Evolutionary conservation across 805 yeast species (phyloP).

Genomic region (Wickerhamiella kurtzmanii): DNA sequence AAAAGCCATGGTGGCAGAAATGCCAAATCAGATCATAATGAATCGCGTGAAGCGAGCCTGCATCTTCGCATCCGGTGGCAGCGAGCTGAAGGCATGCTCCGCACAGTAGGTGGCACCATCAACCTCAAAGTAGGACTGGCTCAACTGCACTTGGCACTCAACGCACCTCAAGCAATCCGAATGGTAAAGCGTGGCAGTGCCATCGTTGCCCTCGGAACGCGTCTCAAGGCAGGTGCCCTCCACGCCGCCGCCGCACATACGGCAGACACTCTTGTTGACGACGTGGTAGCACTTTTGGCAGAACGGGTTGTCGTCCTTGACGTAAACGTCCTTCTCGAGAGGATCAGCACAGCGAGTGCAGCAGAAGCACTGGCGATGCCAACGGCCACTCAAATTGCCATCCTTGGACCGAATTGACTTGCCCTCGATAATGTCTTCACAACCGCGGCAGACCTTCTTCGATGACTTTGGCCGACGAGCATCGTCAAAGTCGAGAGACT

Average conservation of each 20-base stretch:
- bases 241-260: constrained; percentile 56
- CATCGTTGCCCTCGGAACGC: constrained; percentile 22
- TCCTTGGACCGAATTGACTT: constrained; percentile 76
- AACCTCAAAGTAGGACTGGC: constrained; percentile 24
- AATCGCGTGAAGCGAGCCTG: constrained; percentile 24
- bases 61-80: constrained; percentile 13
- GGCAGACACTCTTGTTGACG: constrained; percentile 63
- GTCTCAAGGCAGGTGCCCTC: constrained; percentile 84
- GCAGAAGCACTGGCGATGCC: constrained; percentile 81
- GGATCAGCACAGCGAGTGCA: constrained; percentile 48
- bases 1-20: not conserved
- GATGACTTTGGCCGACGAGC: not conserved
- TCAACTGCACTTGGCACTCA: constrained; percentile 33
- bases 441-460: constrained; percentile 47
- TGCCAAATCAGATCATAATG: constrained; percentile 20
- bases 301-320: constrained; percentile 63
- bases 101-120: constrained; percentile 26
- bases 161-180: constrained; percentile 55
- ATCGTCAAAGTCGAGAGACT: not conserved
- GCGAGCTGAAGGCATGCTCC: constrained; percentile 23
- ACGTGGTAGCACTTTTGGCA: constrained; percentile 69
- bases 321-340: constrained; percentile 37
- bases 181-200: constrained; percentile 60
- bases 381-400: constrained; percentile 54
- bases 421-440: constrained; percentile 40